Evolutionary conservation across 2,329 filamentous ascomycete genomes (phyloP), one percentile per base, ranked within the genome.

Genomic region (Penicillium glabrum): DNA sequence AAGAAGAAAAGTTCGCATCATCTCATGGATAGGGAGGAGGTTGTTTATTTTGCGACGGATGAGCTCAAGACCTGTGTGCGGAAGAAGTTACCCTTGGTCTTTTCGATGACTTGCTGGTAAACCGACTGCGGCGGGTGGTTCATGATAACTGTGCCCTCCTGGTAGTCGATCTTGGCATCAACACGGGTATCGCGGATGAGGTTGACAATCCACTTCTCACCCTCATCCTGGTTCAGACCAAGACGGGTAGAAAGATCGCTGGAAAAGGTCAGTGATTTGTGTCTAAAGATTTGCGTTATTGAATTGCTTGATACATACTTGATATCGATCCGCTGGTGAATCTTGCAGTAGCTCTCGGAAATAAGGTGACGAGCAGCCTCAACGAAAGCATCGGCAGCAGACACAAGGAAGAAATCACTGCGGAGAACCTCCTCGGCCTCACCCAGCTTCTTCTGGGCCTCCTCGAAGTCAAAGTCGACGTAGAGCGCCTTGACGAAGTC

Each of bases 201-300:
- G 82, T 99, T 99, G 69, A 99, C 95, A 72, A 99, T 99, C 95
- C 95, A 99, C 83, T 99, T 99, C 86, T 99, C 95, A 70, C 95
- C 95, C 72, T 98, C 95, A 72, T 96, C 91, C 69, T 93, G 88
- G 74, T 89, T 91, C 64, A 99, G 84, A 64, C 93, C 95, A 59
- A 99, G 87, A 75, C 95, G 90, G 62, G 87, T 89, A 64, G 92
- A 96, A 58, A 99, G 86, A 69, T 98, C 95, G 78, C 85, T 87
- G 61, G 1, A 61, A 70, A 65, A 56, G 52, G 41, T 53, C 51
- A 53, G 31, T 33, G 24, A 26, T 3, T 19, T 11, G 5, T 24
- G 53, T 46, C 14, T 11, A 27, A 14, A 14, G 10, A 21, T 5
- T 24, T 7, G 29, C 23, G 16, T 37, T 10, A 10, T 10, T 27